phyloP scores from a whole-genome alignment of 2,329 filamentous ascomycete species.

The Neonectria punicea region DNA sequence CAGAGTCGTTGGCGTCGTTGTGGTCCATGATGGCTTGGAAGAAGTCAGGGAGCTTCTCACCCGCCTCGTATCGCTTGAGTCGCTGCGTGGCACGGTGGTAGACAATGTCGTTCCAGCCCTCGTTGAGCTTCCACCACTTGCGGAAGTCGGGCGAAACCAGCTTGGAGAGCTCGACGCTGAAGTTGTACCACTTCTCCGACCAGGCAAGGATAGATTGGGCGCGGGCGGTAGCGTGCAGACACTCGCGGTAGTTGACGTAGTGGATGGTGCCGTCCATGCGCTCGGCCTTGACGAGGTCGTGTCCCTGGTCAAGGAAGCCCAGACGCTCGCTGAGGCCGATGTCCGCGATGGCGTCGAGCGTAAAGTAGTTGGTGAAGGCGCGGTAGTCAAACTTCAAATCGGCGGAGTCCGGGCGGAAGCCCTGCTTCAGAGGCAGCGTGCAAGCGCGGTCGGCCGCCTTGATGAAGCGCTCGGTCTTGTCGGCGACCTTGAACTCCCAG shows the following conservation, averaged over 20 bases:
- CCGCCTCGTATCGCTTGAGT: slow-evolving; percentile 42
- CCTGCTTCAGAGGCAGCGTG: slow-evolving; percentile 49
- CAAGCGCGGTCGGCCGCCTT: slow-evolving; percentile 55
- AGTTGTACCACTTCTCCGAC: slow-evolving; percentile 61
- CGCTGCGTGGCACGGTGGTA: slow-evolving; percentile 53
- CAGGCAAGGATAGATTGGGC: slow-evolving; percentile 63
- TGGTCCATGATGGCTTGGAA: slow-evolving; percentile 66
- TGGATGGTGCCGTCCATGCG: slow-evolving; percentile 58
- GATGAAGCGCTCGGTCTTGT: slow-evolving; percentile 59
- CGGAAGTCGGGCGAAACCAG: slow-evolving; percentile 55
- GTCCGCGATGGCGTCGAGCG: slow-evolving; percentile 65
- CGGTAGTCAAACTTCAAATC: slow-evolving; percentile 62
- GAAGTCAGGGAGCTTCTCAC: slow-evolving; percentile 68
- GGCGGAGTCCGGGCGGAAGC: slow-evolving; percentile 40
- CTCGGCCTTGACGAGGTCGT: slow-evolving; percentile 56
- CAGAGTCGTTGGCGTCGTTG: slow-evolving; percentile 49
- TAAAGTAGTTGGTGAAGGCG: slow-evolving; percentile 65
- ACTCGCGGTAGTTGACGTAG: slow-evolving; percentile 59
- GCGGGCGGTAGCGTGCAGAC: slow-evolving; percentile 60
- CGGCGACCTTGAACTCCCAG: slow-evolving; percentile 65
- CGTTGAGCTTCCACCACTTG: slow-evolving; percentile 40
- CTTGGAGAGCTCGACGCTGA: slow-evolving; percentile 58
- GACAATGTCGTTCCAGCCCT: slow-evolving; percentile 53
- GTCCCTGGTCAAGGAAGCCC: slow-evolving; percentile 61
- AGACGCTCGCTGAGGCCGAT: slow-evolving; percentile 64